Evolutionary conservation across 2,329 filamentous ascomycete genomes (phyloP).

Genomic region (Colletotrichum siamense): DNA sequence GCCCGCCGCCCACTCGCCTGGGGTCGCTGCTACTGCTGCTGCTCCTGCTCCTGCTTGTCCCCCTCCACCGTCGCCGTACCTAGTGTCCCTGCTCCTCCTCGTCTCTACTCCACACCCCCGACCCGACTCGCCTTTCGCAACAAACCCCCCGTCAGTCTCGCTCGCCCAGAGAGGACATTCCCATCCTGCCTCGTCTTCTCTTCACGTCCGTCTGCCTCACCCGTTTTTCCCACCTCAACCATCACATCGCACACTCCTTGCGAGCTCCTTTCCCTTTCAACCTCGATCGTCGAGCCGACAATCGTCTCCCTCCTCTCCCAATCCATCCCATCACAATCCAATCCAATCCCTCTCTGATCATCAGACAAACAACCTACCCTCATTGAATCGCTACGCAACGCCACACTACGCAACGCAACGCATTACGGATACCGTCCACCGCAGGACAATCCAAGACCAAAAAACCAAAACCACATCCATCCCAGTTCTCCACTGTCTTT

Average conservation of each 20-base stretch:
- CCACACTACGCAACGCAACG: neutral
- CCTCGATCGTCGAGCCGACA: conserved; percentile 22
- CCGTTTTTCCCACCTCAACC: conserved; percentile 23
- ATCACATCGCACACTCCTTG: conserved; percentile 25
- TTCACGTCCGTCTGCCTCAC: conserved; percentile 21
- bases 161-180: conserved; percentile 23
- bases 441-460: conserved; percentile 2
- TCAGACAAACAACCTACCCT: conserved; percentile 19
- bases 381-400: conserved; percentile 17
- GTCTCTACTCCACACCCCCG: conserved; percentile 15
- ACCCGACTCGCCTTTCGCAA: conserved; percentile 22
- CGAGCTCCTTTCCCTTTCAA: conserved; percentile 22
- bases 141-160: conserved; percentile 22
- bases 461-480: conserved; percentile 20
- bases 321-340: conserved; percentile 11
- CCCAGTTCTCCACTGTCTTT: conserved; percentile 25
- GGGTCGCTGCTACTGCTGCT: neutral
- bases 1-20: neutral
- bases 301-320: neutral
- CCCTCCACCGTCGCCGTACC: conserved; percentile 4
- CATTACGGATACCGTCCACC: neutral
- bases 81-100: neutral
- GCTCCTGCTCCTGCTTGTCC: neutral
- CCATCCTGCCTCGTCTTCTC: conserved; percentile 24
- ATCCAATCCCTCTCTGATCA: conserved; percentile 17